These are phyloP conservation scores for Arabis hirsuta DNA, from an alignment of 345 rosid genomes.

Conservation along the genomic window DNA sequence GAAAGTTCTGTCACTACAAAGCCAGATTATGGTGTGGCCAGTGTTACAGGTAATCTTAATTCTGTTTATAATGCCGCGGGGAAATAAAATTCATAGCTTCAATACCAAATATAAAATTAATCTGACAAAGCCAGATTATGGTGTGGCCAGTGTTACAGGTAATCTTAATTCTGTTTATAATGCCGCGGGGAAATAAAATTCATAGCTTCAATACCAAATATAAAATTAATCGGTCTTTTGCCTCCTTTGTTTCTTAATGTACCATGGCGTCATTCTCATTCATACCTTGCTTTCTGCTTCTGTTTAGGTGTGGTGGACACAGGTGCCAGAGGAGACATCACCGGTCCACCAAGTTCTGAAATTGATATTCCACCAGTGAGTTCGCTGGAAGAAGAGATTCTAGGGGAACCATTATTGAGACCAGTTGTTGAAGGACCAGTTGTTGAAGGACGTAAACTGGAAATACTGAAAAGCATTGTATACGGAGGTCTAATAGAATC, in stretches of 20 bases:
- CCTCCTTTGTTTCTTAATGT: constrained; percentile 11
- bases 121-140: constrained; percentile 23
- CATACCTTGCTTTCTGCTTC: constrained; percentile 8
- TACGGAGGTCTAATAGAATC: constrained; percentile 87
- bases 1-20: constrained; percentile 7
- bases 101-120: too few species aligned
- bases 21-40: constrained; percentile 24
- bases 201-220: neutral
- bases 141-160: constrained; percentile 28
- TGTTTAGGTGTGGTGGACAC: constrained; percentile 28
- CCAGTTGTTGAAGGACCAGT: constrained; percentile 34
- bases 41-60: constrained; percentile 27
- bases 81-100: neutral
- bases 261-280: neutral
- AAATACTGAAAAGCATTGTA: constrained; percentile 77
- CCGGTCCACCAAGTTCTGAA: constrained; percentile 12
- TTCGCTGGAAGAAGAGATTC: constrained; percentile 33
- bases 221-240: neutral
- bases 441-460: constrained; percentile 48
- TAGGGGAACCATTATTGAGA: constrained; percentile 27
- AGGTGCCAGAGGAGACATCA: constrained; percentile 5
- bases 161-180: neutral
- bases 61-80: neutral
- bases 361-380: constrained; percentile 24
- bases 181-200: neutral